Percentiles rank a stretch among this genome's conserved stretches.
Conservation (phyloP, 2,329 filamentous ascomycete species). For the Trichoderma sp. region DNA sequence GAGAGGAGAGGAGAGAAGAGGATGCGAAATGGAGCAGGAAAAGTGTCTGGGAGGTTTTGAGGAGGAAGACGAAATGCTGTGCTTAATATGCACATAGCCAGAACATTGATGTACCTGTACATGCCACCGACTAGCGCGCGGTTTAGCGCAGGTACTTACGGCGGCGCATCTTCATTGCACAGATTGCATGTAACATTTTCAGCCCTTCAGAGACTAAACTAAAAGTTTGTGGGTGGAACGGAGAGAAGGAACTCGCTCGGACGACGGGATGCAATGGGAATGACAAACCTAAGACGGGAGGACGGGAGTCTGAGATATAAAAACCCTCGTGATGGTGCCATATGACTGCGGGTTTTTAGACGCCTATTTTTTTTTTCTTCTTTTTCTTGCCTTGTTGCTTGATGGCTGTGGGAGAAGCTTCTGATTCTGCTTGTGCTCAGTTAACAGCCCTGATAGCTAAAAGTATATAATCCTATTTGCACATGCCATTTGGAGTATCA, state of each 20-base stretch:
- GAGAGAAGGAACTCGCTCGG: constrained; percentile 2
- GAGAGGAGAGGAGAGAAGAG: neutral
- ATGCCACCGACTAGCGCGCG: too few relatives aligned
- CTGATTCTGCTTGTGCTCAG: neutral
- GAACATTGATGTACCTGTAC: neutral
- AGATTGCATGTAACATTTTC: neutral
- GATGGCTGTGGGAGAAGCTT: neutral
- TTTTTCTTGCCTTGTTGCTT: neutral
- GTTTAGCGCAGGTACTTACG: neutral
- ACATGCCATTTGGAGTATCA: neutral
- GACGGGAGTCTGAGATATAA: neutral
- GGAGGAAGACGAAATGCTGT: neutral
- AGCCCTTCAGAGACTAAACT: neutral
- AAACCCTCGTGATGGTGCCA: constrained; percentile 4
- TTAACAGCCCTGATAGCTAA: neutral
- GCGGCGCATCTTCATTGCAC: neutral
- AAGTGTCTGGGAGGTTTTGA: neutral
- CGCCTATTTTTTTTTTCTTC: neutral
- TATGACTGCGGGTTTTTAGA: neutral
- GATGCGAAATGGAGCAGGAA: neutral
- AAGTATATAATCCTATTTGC: neutral
- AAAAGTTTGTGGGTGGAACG: neutral
- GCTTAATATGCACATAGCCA: constrained; percentile 11
- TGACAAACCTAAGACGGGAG: neutral
- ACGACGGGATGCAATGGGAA: constrained; percentile 1